These are phyloP conservation scores for Komagataella populi DNA, from an alignment of 805 yeast genomes.

Conservation along the genomic window DNA sequence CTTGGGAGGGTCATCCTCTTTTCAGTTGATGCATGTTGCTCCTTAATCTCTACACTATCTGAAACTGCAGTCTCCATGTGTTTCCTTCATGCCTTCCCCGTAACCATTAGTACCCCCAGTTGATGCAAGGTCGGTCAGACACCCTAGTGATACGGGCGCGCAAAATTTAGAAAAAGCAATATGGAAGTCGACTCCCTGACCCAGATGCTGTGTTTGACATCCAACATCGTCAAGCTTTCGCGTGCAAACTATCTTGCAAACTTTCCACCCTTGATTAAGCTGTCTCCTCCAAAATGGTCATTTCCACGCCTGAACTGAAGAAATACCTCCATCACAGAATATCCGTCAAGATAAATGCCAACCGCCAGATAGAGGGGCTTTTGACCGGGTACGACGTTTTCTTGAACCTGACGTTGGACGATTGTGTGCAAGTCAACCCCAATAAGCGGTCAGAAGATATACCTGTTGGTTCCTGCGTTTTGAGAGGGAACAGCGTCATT, in stretches of 20 bases:
- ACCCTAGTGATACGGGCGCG: no score
- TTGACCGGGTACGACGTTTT: constrained; percentile 73
- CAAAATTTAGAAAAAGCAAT: no score
- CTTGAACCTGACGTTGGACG: constrained; percentile 19
- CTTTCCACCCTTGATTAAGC: neutral
- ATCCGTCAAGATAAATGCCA: constrained; percentile 63
- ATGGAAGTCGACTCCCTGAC: neutral
- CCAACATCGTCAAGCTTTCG: neutral
- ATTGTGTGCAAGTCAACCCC: constrained; percentile 14
- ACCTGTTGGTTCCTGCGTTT: constrained; percentile 21
- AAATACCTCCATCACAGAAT: constrained; percentile 73
- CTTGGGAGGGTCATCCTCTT: no score
- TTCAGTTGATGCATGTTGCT: no score
- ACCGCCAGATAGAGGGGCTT: constrained; percentile 66
- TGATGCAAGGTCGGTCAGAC: neutral
- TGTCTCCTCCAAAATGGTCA: constrained; percentile 6
- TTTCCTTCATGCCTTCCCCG: neutral
- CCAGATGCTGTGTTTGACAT: neutral
- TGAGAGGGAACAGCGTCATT: constrained; percentile 40
- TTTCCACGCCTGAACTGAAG: constrained; percentile 17
- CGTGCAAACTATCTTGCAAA: neutral
- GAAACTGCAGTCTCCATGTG: no score
- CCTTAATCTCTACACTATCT: no score
- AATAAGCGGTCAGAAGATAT: constrained; percentile 6
- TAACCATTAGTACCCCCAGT: neutral